These are phyloP conservation scores for Straminergon stramineum DNA, from an alignment of 225 moss, liverwort and hornwort genomes.

Conservation along the genomic window DNA sequence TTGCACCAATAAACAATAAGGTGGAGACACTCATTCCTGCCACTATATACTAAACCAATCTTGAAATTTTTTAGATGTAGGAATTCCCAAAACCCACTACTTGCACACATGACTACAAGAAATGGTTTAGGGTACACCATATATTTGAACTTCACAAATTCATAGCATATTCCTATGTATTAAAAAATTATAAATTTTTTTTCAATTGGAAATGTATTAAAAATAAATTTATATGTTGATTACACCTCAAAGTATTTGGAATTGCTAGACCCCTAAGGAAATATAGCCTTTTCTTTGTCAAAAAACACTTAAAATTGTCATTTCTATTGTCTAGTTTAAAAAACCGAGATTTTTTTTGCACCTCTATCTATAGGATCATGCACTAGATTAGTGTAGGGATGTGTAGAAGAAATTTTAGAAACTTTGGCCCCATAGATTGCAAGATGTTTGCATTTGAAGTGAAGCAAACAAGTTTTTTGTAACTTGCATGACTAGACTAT, in stretches of 20 bases:
- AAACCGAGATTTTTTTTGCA: no score
- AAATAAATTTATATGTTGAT: not conserved
- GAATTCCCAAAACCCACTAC: not conserved
- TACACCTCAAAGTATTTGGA: not conserved
- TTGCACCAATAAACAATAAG: not conserved
- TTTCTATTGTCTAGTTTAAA: not conserved
- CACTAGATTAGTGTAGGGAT: not conserved
- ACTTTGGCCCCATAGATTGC: fast-evolving
- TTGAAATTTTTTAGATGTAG: not conserved
- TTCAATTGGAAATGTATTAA: not conserved
- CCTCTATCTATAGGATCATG: fast-evolving
- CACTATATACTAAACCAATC: fast-evolving
- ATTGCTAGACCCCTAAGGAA: not conserved
- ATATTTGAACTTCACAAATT: not conserved
- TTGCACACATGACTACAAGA: not conserved
- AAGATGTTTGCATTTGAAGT: not conserved
- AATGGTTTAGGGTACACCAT: not conserved
- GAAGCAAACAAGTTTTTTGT: not conserved
- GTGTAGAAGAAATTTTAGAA: not conserved
- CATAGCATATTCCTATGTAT: not conserved
- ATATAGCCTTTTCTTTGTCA: fast-evolving
- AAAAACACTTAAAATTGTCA: not conserved
- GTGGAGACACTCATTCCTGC: not conserved
- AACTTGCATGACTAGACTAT: not conserved
- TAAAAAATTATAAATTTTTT: no score